Percentiles rank a stretch among this genome's conserved stretches.
phyloP scores from a whole-genome alignment of 345 rosid species.

The Odontarrhena argentea region DNA sequence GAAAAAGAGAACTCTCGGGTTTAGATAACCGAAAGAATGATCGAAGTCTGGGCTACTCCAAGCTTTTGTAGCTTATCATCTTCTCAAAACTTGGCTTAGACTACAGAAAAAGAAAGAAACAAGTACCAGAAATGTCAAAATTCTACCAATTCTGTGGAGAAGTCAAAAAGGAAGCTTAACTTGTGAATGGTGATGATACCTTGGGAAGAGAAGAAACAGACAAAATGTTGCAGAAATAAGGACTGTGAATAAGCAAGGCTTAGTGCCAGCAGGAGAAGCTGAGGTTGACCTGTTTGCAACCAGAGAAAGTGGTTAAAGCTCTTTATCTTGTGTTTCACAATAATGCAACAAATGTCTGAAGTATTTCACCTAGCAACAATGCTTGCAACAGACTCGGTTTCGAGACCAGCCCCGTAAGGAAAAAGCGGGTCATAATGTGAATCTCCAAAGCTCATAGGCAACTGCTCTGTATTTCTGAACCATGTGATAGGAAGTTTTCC shows the following conservation, averaged over 20 bases:
- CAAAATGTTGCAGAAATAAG: conserved; percentile 32
- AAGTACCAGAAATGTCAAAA: conserved; percentile 11
- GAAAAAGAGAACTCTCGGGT: neutral
- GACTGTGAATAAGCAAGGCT: conserved; percentile 42
- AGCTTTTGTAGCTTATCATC: conserved; percentile 30
- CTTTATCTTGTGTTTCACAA: neutral
- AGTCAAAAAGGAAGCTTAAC: conserved; percentile 9
- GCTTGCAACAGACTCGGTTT: conserved; percentile 62
- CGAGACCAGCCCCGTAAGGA: conserved; percentile 78
- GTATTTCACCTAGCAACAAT: conserved; percentile 58
- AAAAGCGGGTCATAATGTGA: conserved; percentile 79
- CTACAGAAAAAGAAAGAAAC: conserved; percentile 20
- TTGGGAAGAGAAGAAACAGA: conserved; percentile 44
- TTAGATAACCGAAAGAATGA: conserved; percentile 29
- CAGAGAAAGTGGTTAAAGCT: neutral
- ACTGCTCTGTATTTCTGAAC: conserved; percentile 84
- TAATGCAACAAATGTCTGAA: neutral
- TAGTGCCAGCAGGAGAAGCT: conserved; percentile 38
- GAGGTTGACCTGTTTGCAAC: conserved; percentile 55
- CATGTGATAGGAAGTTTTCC: conserved; percentile 89
- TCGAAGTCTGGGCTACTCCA: conserved; percentile 6
- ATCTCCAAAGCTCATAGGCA: conserved; percentile 90
- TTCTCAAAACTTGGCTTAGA: conserved; percentile 23
- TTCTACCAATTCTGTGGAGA: neutral
- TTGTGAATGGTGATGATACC: conserved; percentile 36